Conservation (phyloP, 1,139 yeast species). For the Candida sp. region DNA sequence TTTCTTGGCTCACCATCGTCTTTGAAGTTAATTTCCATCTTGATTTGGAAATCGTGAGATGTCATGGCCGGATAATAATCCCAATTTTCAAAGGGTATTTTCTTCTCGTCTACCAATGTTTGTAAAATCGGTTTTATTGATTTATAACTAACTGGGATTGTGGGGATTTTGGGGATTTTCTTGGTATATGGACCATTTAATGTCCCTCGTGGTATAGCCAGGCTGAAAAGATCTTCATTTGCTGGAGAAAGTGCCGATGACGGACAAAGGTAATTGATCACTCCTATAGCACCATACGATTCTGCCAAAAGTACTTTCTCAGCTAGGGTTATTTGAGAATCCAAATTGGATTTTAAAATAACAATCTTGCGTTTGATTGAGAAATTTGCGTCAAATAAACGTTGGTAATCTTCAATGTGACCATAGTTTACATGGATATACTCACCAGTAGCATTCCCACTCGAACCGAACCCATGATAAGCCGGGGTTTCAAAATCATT, state of each 20-base stretch:
- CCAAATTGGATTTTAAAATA: slow-evolving; percentile 19
- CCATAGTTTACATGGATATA: slow-evolving; percentile 34
- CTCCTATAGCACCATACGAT: slow-evolving; percentile 24
- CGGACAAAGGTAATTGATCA: slow-evolving; percentile 21
- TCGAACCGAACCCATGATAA: slow-evolving; percentile 27
- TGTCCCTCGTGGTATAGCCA: slow-evolving; percentile 3
- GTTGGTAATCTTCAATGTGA: slow-evolving; percentile 22
- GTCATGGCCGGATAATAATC: slow-evolving; percentile 19
- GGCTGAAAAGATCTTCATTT: not conserved
- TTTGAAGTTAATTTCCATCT: slow-evolving; percentile 2
- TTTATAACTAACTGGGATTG: slow-evolving; percentile 34
- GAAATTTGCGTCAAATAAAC: slow-evolving; percentile 17
- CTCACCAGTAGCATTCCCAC: slow-evolving; percentile 22
- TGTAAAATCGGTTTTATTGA: slow-evolving; percentile 30
- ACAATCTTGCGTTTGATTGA: slow-evolving; percentile 24
- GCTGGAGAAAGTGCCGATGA: slow-evolving; percentile 1
- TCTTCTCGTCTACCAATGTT: slow-evolving; percentile 14
- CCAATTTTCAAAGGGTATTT: slow-evolving; percentile 19
- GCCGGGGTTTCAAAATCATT: slow-evolving; percentile 32
- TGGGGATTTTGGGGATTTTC: slow-evolving; percentile 20
- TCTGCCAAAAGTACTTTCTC: slow-evolving; percentile 29
- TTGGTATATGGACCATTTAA: not conserved
- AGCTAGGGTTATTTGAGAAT: slow-evolving; percentile 14
- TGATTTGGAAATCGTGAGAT: slow-evolving; percentile 1
- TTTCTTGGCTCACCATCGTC: slow-evolving; percentile 11